Evolutionary conservation across 768 basidiomycete genomes (phyloP), one percentile per base, ranked within the genome.

Genomic region (Psilocybe sp.): DNA sequence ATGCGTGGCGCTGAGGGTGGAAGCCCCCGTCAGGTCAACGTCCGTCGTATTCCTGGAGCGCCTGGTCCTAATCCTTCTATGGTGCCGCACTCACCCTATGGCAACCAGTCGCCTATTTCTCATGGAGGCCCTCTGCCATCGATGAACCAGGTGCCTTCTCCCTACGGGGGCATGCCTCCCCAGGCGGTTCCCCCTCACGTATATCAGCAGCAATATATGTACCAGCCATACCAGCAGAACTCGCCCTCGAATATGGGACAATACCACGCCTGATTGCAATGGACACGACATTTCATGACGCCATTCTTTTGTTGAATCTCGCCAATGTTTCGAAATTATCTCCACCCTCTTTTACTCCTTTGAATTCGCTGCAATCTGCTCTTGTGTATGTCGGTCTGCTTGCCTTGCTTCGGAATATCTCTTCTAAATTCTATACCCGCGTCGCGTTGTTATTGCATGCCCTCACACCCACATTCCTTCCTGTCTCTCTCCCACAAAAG

Each of bases 151-250:
- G 73, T 78, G 40, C 85, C 85, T 57, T 71, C 79, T n/a, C 64
- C 84, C 37, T 90, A 87, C 65, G 76, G 73, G 53, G 77, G 74
- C 46, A 76, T 84, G 71, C 63, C 77, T 16, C 75, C 83, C 54
- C 78, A 81, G 51, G 70, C 81, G 40, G 76, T 85, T 9, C 78
- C 84, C 50, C 74, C 79, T 54, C 85, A 88, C 60, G 67, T 86
- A 54, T 90, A 90, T 64, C 83, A 87, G 68, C 23, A 28, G 23
- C 78, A 83, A 50, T 91, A 90, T 73, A 84, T 90, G 87, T 89
- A 89, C 64, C 85, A 85, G 69, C 74, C 87, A 64, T 91, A 91
- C 69, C 87, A 87, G 66, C 85, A 87, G 69, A 84, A 79, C 57
- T 80, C 84, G 16, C 80, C 81, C 56, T 62, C 69, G 34, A 85